phyloP scores from a whole-genome alignment of 106 monocot species.

The Agapanthus africanus region DNA sequence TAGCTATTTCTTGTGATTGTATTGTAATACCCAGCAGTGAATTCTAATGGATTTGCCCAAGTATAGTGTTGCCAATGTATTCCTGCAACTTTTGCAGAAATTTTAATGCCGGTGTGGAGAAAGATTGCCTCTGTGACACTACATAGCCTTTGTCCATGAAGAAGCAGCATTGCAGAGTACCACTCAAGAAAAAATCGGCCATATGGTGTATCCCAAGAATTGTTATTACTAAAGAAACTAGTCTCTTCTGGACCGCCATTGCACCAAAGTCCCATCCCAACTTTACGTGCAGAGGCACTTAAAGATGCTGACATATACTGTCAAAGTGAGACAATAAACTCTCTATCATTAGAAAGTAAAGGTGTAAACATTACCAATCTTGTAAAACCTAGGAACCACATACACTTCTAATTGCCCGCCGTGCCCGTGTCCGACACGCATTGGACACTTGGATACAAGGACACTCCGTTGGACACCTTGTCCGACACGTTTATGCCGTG shows the following conservation, averaged over 20 bases:
- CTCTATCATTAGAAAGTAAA: conserved; percentile 3
- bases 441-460: too few relatives aligned
- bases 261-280: conserved; percentile 45
- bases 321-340: conserved; percentile 1
- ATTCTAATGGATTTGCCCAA: conserved; percentile 56
- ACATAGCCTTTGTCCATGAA: conserved; percentile 68
- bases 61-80: conserved; percentile 47
- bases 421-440: too few relatives aligned
- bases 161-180: conserved; percentile 67
- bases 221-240: conserved; percentile 40
- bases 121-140: conserved; percentile 42
- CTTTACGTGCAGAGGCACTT: conserved; percentile 32
- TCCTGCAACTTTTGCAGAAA: conserved; percentile 54
- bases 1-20: conserved; percentile 52
- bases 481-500: too few relatives aligned
- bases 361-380: neutral
- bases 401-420: too few relatives aligned
- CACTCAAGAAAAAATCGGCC: conserved; percentile 63
- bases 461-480: too few relatives aligned
- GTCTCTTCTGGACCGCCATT: conserved; percentile 48
- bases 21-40: conserved; percentile 71
- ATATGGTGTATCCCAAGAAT: conserved; percentile 57
- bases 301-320: conserved; percentile 72
- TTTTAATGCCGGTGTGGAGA: conserved; percentile 36
- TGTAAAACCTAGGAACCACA: too few relatives aligned